These are phyloP conservation scores for Begonia masoniana DNA, from an alignment of 306 rosid species.

Conservation along the genomic window DNA sequence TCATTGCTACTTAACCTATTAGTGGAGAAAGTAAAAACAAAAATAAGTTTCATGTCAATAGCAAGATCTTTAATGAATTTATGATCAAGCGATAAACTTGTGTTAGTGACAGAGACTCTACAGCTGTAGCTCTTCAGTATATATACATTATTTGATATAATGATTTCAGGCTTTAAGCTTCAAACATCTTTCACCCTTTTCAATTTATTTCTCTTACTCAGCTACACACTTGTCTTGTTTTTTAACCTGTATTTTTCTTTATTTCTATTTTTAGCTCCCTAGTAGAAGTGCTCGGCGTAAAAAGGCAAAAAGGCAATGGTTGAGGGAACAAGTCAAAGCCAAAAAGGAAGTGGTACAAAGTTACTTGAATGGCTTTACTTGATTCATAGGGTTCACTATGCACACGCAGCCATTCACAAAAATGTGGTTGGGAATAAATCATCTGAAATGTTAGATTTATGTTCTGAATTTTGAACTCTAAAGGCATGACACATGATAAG, in stretches of 20 bases:
- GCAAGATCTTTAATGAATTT: too few relatives aligned
- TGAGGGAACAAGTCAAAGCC: slow-evolving; percentile 50
- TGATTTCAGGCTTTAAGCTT: slow-evolving; percentile 8
- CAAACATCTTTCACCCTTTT: neutral
- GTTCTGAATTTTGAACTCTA: neutral
- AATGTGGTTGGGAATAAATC: too few relatives aligned
- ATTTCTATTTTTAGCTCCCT: slow-evolving; percentile 35
- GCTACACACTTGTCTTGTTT: neutral
- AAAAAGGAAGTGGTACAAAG: slow-evolving; percentile 47
- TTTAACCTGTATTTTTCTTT: neutral
- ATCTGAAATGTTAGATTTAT: neutral
- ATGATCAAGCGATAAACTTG: too few relatives aligned
- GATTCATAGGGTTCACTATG: neutral
- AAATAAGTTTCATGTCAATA: too few relatives aligned
- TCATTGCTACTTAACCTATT: too few relatives aligned
- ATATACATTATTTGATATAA: neutral
- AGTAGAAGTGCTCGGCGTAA: slow-evolving; percentile 90
- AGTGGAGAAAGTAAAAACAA: too few relatives aligned
- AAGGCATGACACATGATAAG: neutral
- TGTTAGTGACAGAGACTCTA: too few relatives aligned
- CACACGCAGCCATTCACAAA: too few relatives aligned
- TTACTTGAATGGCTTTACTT: slow-evolving; percentile 7
- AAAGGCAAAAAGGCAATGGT: slow-evolving; percentile 70
- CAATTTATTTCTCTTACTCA: slow-evolving; percentile 1
- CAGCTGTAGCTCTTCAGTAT: too few relatives aligned